Evolutionary conservation across 768 basidiomycete genomes (phyloP).

Genomic region (Cyclocybe cylindracea): DNA sequence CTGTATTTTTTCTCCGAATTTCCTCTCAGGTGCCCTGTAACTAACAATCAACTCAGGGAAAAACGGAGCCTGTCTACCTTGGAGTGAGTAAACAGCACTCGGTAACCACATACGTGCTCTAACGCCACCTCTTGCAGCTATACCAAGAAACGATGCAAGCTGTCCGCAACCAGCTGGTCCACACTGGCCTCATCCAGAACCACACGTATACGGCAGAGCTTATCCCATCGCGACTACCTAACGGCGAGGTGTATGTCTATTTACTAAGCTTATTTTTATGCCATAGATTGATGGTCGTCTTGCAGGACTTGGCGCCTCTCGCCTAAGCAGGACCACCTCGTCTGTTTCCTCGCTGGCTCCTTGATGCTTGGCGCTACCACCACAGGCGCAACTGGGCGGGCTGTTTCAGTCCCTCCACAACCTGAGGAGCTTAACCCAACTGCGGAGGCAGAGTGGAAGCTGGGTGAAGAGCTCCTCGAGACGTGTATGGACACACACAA

Average conservation of each 20-base stretch:
- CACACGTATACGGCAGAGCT: conserved; percentile 85
- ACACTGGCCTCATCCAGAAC: conserved; percentile 55
- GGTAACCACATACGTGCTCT: not conserved
- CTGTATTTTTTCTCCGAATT: conserved; percentile 40
- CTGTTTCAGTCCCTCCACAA: conserved; percentile 68
- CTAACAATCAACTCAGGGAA: conserved; percentile 45
- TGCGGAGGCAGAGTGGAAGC: conserved; percentile 79
- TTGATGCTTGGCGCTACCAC: conserved; percentile 87
- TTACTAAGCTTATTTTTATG: not conserved
- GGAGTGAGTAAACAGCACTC: conserved; percentile 41
- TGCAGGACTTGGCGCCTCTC: conserved; percentile 66
- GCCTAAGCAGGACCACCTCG: conserved; percentile 95
- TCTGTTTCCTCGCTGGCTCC: conserved; percentile 92
- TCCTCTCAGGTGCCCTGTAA: not conserved
- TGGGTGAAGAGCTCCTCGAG: conserved; percentile 79
- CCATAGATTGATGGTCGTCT: not conserved
- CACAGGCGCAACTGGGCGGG: conserved; percentile 46
- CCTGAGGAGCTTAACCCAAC: conserved; percentile 54
- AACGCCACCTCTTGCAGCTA: conserved; percentile 52
- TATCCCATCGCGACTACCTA: conserved; percentile 47
- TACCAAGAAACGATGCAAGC: conserved; percentile 85
- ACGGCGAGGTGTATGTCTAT: conserved; percentile 34
- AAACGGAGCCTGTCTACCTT: conserved; percentile 76
- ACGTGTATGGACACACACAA: conserved; percentile 87
- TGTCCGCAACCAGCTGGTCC: conserved; percentile 72